These are phyloP conservation scores for Apophysomyces sp. DNA, from an alignment of 371 early-diverging fungal species.

Conservation along the genomic window DNA sequence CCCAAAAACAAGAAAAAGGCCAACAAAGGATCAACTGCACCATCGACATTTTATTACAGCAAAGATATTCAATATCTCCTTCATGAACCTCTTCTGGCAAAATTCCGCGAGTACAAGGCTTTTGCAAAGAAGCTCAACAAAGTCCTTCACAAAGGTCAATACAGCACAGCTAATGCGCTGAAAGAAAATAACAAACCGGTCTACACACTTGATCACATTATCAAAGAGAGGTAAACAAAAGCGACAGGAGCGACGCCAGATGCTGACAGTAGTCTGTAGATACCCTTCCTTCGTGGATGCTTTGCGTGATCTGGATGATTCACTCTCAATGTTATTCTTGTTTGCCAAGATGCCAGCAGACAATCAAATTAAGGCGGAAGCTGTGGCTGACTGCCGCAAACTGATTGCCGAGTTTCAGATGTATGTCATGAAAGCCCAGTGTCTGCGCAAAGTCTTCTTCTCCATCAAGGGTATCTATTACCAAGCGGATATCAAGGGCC, in stretches of 20 bases:
- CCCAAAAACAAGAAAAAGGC: conserved; percentile 94
- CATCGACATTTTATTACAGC: conserved; percentile 89
- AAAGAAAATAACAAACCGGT: conserved; percentile 74
- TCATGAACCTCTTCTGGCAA: conserved; percentile 90
- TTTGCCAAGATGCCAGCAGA: conserved; percentile 88
- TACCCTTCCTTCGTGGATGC: conserved; percentile 96
- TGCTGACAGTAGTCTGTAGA: conserved; percentile 27
- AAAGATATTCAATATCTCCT: conserved; percentile 94
- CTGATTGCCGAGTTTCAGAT: conserved; percentile 90
- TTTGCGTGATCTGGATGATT: conserved; percentile 95
- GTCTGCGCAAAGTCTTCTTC: conserved; percentile 87
- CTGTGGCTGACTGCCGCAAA: conserved; percentile 76
- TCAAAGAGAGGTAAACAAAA: conserved; percentile 78
- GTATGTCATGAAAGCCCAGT: conserved; percentile 78
- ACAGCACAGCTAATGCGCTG: conserved; percentile 70
- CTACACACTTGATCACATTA: conserved; percentile 88
- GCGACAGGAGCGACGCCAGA: neutral
- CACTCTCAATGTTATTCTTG: conserved; percentile 90
- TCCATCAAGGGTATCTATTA: conserved; percentile 99
- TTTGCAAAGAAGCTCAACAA: conserved; percentile 84
- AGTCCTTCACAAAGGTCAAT: conserved; percentile 81
- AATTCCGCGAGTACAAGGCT: conserved; percentile 89
- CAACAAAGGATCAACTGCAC: conserved; percentile 88
- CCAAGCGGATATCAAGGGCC: conserved; percentile 94
- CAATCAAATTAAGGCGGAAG: conserved; percentile 60